phyloP scores from a whole-genome alignment of 192 early-diverging fungal genomes.

The Coemansia sp. region DNA sequence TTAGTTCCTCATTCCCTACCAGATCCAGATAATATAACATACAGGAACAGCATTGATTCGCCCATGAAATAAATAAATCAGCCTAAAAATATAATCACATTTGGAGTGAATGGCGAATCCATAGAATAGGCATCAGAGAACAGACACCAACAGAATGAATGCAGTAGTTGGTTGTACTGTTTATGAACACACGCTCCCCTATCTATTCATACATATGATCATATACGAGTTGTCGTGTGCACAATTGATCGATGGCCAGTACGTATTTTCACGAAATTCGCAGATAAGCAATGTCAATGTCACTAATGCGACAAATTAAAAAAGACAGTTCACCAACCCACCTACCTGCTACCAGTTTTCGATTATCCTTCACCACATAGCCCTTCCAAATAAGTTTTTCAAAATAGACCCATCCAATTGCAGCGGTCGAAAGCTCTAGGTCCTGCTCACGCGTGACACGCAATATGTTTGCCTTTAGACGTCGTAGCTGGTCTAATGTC shows the following conservation, averaged over 20 bases:
- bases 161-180: neutral
- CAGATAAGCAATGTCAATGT: neutral
- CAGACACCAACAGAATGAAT: neutral
- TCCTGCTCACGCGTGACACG: conserved; percentile 68
- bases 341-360: conserved; percentile 58
- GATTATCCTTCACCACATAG: conserved; percentile 69
- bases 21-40: neutral
- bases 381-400: conserved; percentile 90
- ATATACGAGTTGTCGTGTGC: neutral
- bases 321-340: conserved; percentile 14
- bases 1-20: neutral
- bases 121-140: neutral
- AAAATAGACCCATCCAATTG: conserved; percentile 89
- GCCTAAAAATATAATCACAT: neutral
- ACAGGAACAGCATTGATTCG: neutral
- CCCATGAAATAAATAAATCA: neutral
- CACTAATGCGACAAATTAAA: neutral
- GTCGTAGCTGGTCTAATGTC: conserved; percentile 87
- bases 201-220: too few relatives aligned
- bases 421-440: conserved; percentile 87
- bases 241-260: neutral
- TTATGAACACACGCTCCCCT: neutral
- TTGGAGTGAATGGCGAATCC: neutral
- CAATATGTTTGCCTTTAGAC: conserved; percentile 73
- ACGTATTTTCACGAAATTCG: neutral